These are phyloP conservation scores for Bjerkandera adusta DNA, from an alignment of 1,284 basidiomycete species.

Conservation along the genomic window DNA sequence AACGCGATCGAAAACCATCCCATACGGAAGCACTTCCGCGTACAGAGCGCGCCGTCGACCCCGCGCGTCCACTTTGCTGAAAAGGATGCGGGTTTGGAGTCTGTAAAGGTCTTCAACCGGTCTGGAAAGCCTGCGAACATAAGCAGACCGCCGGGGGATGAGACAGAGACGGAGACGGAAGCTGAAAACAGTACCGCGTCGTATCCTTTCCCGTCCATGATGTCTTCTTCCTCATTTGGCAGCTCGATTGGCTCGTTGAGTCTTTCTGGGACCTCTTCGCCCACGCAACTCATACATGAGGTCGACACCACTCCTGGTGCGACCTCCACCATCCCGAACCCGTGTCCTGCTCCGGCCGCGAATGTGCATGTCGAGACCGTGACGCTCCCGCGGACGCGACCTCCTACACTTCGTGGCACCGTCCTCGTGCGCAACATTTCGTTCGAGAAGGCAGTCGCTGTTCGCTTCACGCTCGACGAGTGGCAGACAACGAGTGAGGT, in stretches of 20 bases:
- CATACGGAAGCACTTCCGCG: constrained; percentile 37
- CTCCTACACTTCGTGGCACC: constrained; percentile 41
- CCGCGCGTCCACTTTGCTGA: constrained; percentile 82
- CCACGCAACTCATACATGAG: constrained; percentile 32
- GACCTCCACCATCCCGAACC: constrained; percentile 43
- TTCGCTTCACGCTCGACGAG: constrained; percentile 90
- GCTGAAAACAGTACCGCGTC: too few relatives aligned
- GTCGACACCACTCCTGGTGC: constrained; percentile 35
- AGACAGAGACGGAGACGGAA: constrained; percentile 80
- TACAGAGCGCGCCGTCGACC: constrained; percentile 67
- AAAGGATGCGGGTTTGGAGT: constrained; percentile 66
- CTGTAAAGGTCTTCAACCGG: constrained; percentile 82
- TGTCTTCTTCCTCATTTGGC: constrained; percentile 17
- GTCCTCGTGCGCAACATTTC: constrained; percentile 82
- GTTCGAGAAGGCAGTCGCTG: constrained; percentile 85
- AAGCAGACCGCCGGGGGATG: constrained; percentile 58
- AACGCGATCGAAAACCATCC: constrained; percentile 20
- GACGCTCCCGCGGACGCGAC: constrained; percentile 34
- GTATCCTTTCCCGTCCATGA: constrained; percentile 25
- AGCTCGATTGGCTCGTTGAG: neutral
- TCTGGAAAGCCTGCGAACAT: constrained; percentile 78
- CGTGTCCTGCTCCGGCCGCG: constrained; percentile 34
- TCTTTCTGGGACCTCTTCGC: constrained; percentile 2
- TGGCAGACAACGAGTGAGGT: constrained; percentile 95
- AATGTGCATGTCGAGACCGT: constrained; percentile 53